Base-by-base conservation (phyloP, 2,329 filamentous ascomycete species). In the Sclerotinia nivalis region DNA sequence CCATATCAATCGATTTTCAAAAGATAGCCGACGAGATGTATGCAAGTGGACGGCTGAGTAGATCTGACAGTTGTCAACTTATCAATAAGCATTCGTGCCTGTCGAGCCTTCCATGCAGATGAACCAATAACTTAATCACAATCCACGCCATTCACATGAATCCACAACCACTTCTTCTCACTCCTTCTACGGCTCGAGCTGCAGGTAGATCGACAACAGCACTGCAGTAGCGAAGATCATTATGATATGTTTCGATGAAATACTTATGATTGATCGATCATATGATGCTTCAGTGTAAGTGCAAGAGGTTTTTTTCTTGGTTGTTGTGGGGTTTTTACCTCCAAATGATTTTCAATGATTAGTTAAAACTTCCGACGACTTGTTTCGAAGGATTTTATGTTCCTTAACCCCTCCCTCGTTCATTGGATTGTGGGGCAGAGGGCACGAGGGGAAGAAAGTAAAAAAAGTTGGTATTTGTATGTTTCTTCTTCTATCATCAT, bases 251-350 rank as follows among this genome's bases (percentile, higher is more conserved):
- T 40, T 65, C 34, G 61, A 65, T 65, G 47, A 28, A 52, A 65
- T 65, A 13, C 43, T 59, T 34, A 40, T 28, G 34, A 25, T 52
- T 54, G 47, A 65, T 65, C 61, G 47, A 65, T 65, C 61, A 65
- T 65, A 65, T 65, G 61, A 65, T 54, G 47, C 47, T 64, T 40
- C 47, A 28, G 22, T 25, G 22, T 49, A 37, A 37, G 60, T 49
- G 22, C 45, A 62, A 50, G 60, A 45, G 40, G 40, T 15, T 15
- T 43, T 2, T 12, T 47, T 45, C 20, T 47, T 31, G 15, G 13
- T 54, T 22, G 20, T 10, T 34, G 55, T 49, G 61, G 47, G 22
- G 5, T n/a, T 56, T 58, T 18, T 9, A n/a, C 22, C 25, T 18
- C 2, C 12, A 40, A 58, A 58, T 18, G 12, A 40, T 34, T 64